These are phyloP conservation scores for Tephrocybe sp. DNA, from an alignment of 768 basidiomycete genomes.

Conservation along the genomic window DNA sequence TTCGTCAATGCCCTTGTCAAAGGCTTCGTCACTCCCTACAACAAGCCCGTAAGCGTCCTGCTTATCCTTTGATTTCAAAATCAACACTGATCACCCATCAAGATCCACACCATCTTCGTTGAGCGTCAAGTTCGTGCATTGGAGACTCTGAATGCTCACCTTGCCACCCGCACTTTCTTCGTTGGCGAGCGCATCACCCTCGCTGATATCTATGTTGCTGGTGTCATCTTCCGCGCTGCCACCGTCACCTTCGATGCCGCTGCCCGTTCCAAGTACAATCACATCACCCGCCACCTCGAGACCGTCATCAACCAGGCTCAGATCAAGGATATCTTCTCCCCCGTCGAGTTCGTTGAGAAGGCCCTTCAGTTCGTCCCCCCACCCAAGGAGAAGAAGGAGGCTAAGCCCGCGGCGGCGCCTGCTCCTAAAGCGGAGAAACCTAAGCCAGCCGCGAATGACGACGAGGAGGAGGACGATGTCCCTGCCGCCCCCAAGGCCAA, in stretches of 20 bases:
- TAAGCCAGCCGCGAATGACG: slow-evolving; percentile 57
- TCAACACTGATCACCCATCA: not conserved
- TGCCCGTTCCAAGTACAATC: slow-evolving; percentile 64
- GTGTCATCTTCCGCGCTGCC: slow-evolving; percentile 53
- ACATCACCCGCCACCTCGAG: slow-evolving; percentile 81
- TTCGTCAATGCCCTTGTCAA: slow-evolving; percentile 41
- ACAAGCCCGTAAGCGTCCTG: slow-evolving; percentile 71
- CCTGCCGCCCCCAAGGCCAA: slow-evolving; percentile 86
- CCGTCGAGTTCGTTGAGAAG: slow-evolving; percentile 64
- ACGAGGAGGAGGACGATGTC: slow-evolving; percentile 74
- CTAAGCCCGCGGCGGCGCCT: slow-evolving; percentile 49
- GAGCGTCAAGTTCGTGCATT: slow-evolving; percentile 60
- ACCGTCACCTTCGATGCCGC: slow-evolving; percentile 61
- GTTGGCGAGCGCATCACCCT: slow-evolving; percentile 93
- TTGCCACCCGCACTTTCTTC: slow-evolving; percentile 81
- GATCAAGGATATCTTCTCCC: slow-evolving; percentile 64
- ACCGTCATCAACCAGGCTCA: slow-evolving; percentile 85
- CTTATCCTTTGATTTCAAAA: not conserved
- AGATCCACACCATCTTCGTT: slow-evolving; percentile 57
- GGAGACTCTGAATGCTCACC: slow-evolving; percentile 67
- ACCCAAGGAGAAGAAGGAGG: slow-evolving; percentile 74
- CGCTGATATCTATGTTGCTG: slow-evolving; percentile 77
- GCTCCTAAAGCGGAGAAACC: slow-evolving; percentile 60
- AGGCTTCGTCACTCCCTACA: slow-evolving; percentile 61
- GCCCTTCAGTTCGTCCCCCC: slow-evolving; percentile 69